These are phyloP conservation scores for Acer saccharum DNA, from an alignment of 345 rosid species.

Conservation along the genomic window DNA sequence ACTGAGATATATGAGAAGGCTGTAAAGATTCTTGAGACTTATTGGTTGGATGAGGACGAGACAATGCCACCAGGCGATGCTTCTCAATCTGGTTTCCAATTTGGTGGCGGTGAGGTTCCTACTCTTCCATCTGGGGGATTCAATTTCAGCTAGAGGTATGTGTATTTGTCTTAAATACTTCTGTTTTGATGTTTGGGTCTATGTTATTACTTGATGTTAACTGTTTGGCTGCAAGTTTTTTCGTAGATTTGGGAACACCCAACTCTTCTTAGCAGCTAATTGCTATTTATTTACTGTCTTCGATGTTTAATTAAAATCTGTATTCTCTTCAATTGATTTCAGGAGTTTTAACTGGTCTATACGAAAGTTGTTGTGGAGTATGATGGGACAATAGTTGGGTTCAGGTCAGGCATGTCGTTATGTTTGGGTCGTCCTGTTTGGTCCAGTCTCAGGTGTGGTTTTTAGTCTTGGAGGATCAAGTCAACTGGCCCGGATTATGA, in stretches of 20 bases:
- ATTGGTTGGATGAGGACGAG: slow-evolving; percentile 64
- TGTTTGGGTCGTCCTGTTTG: slow-evolving; percentile 32
- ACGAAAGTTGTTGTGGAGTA: slow-evolving; percentile 20
- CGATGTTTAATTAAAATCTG: neutral
- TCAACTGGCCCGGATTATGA: slow-evolving; percentile 24
- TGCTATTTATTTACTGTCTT: neutral
- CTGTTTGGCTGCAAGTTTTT: neutral
- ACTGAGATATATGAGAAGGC: slow-evolving; percentile 66
- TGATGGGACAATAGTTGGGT: slow-evolving; percentile 24
- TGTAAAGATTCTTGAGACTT: slow-evolving; percentile 60
- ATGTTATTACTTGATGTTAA: neutral
- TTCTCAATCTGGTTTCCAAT: slow-evolving; percentile 46
- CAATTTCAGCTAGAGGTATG: slow-evolving; percentile 58
- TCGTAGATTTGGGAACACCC: too few species aligned
- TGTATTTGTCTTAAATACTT: neutral
- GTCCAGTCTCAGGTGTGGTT: slow-evolving; percentile 28
- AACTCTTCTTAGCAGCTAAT: too few species aligned
- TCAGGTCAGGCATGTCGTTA: slow-evolving; percentile 28
- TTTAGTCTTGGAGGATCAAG: slow-evolving; percentile 17
- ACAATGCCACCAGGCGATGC: slow-evolving; percentile 59
- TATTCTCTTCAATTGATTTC: slow-evolving; percentile 15
- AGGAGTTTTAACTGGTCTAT: slow-evolving; percentile 28
- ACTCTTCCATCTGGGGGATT: slow-evolving; percentile 70
- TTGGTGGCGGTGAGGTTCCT: slow-evolving; percentile 51
- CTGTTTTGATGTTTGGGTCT: neutral